Conservation (phyloP, 306 rosid genomes). For the Cucumis sativus region DNA sequence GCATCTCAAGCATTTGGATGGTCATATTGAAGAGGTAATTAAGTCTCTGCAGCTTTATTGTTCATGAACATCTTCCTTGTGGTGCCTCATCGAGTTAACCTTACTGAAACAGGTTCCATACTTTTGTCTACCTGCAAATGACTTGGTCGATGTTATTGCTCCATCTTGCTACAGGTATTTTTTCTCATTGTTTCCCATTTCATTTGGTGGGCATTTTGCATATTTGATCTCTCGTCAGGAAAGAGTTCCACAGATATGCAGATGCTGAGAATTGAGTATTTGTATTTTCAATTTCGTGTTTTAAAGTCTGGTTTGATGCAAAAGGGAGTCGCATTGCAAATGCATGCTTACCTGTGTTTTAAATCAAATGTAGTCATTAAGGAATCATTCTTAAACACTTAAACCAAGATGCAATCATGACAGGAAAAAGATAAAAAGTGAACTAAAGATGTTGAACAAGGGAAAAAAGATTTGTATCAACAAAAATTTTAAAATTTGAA, state of each 20-base stretch:
- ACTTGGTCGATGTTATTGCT: conserved; percentile 92
- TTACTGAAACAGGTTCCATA: conserved; percentile 77
- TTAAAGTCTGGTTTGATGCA: background rate
- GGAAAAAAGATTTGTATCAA: too few relatives aligned
- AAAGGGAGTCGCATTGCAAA: background rate
- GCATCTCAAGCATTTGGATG: conserved; percentile 92
- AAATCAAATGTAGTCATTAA: background rate
- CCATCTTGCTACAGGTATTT: conserved; percentile 94
- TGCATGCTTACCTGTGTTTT: background rate
- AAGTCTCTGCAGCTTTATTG: background rate
- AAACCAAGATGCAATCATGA: background rate
- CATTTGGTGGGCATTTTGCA: background rate
- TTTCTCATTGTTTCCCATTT: background rate
- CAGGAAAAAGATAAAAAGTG: background rate
- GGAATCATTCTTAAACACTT: background rate
- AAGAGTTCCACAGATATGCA: background rate
- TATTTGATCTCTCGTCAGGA: background rate
- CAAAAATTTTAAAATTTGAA: background rate
- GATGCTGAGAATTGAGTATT: background rate
- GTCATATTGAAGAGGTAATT: conserved; percentile 88
- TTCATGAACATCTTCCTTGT: conserved; percentile 9
- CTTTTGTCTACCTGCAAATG: conserved; percentile 97
- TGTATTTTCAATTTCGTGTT: background rate
- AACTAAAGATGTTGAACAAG: background rate
- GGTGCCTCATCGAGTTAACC: conserved; percentile 26